Evolutionary conservation across 768 basidiomycete genomes (phyloP), one percentile per base, ranked within the genome.

Genomic region (Wakefieldia striispora): DNA sequence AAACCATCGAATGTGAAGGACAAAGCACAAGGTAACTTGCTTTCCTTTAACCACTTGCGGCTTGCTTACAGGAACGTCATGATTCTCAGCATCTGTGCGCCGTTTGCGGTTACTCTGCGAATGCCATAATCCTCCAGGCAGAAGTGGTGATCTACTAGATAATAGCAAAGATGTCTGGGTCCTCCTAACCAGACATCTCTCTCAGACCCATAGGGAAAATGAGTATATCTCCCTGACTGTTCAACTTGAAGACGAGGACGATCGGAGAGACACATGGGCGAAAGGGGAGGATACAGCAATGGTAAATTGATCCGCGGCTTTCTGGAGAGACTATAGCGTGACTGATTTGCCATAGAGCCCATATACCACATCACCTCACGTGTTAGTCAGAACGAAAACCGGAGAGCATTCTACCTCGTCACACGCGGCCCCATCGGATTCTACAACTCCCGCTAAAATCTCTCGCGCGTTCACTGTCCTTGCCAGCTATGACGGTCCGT

Each of bases 141-240:
- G 36, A 11, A 11, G 34, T n/a, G 40, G 23, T 16, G 44, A 31
- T 36, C 41, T 37, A 0, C 29, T 44, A 13, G 52, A 60, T 19
- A 52, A 31, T 23, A 61, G 58, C 16, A 58, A 73, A 24, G 84
- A 90, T 38, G 73, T 97, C 6, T 95, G 88, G 90, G 59, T 95
- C 8, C 76, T 94, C 2, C 75, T 97, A 2, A 86, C 85, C 0
- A 80, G 91, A 24, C 95, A 98, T 64, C 64, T 87, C 8, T 64
- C 66, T 1, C 73, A 84, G 53, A 86, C 81, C n/a, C 75, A 70
- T 40, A 73, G 78, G 35, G 75, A 71, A 6, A 70, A 76, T 1
- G 86, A 90, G 52, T 94, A 83, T 62, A 83, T 91, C 41, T 80
- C 88, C 7, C 61, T 94, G 20, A 62, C 54, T 7, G 62, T 68